Evolutionary conservation across 192 early-diverging fungal genomes (phyloP).

Genomic region (Kickxella alabastrina): DNA sequence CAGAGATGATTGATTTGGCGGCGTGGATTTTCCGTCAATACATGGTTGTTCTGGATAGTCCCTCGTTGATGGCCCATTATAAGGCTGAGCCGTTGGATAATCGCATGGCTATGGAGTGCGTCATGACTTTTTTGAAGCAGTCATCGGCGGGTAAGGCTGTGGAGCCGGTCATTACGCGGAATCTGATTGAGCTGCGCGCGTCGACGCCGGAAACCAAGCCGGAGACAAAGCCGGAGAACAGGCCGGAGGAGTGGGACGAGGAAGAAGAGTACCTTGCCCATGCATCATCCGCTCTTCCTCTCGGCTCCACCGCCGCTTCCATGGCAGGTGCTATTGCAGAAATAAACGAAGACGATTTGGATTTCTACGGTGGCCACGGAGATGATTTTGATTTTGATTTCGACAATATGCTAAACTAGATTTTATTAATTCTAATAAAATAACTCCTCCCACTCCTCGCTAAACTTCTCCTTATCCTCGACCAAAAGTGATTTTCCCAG

Average conservation of each 20-base stretch:
- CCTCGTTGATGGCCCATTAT: constrained; percentile 17
- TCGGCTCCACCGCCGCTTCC: too few relatives aligned
- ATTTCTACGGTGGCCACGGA: constrained; percentile 11
- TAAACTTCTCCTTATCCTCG: constrained; percentile 62
- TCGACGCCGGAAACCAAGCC: too few relatives aligned
- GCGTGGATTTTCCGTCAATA: constrained; percentile 51
- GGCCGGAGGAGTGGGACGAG: too few relatives aligned
- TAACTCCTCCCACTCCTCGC: constrained; percentile 55
- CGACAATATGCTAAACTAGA: constrained; percentile 12
- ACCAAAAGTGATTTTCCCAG: constrained; percentile 73
- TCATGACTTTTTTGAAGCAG: constrained; percentile 27
- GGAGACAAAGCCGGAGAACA: too few relatives aligned
- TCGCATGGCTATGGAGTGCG: constrained; percentile 34
- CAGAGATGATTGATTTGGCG: constrained; percentile 30
- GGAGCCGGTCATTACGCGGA: constrained; percentile 35
- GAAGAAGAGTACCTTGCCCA: too few relatives aligned
- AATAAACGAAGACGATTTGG: constrained; percentile 7
- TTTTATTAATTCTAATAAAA: not conserved
- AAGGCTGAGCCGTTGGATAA: constrained; percentile 29
- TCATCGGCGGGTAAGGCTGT: constrained; percentile 18
- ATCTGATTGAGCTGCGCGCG: constrained; percentile 20
- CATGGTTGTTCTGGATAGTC: constrained; percentile 28
- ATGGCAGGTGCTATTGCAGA: constrained; percentile 3
- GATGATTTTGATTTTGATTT: constrained; percentile 43
- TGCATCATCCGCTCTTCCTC: too few relatives aligned